Conservation (phyloP, 2,329 filamentous ascomycete genomes). For the Epichloe gansuensis region DNA sequence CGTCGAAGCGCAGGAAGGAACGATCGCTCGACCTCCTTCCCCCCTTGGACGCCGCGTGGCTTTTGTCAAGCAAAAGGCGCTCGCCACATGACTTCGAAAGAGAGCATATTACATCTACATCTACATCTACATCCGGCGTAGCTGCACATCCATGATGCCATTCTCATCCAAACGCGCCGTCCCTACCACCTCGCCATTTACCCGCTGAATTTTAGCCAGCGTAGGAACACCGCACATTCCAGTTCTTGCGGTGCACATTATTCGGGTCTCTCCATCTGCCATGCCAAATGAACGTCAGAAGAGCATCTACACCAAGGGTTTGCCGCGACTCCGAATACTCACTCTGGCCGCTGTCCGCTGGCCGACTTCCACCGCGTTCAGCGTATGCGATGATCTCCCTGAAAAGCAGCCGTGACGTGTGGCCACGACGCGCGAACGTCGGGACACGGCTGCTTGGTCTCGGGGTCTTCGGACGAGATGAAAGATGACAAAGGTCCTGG, state of each 20-base stretch:
- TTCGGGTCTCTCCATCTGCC: constrained; percentile 21
- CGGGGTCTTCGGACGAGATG: constrained; percentile 21
- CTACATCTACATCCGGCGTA: no score
- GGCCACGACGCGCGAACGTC: constrained; percentile 25
- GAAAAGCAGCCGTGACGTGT: constrained; percentile 18
- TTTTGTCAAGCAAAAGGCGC: no score
- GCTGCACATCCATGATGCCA: constrained; percentile 2
- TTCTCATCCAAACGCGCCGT: constrained; percentile 5
- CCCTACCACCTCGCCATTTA: constrained; percentile 15
- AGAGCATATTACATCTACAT: no score
- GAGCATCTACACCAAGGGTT: not conserved
- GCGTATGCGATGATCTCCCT: constrained; percentile 10
- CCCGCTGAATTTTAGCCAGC: constrained; percentile 19
- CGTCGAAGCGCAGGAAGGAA: no score
- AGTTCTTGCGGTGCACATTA: constrained; percentile 22
- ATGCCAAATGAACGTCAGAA: constrained; percentile 6
- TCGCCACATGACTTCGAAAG: no score
- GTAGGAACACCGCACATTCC: constrained; percentile 23
- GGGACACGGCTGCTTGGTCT: constrained; percentile 23
- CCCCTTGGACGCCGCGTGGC: no score
- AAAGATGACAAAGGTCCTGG: constrained; percentile 22
- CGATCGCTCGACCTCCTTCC: no score
- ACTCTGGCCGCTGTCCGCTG: constrained; percentile 22
- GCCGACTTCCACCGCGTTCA: constrained; percentile 22
- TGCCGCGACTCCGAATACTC: constrained; percentile 7